Conservation (phyloP, 202 grass and related monocot species). For the Setaria italica region DNA sequence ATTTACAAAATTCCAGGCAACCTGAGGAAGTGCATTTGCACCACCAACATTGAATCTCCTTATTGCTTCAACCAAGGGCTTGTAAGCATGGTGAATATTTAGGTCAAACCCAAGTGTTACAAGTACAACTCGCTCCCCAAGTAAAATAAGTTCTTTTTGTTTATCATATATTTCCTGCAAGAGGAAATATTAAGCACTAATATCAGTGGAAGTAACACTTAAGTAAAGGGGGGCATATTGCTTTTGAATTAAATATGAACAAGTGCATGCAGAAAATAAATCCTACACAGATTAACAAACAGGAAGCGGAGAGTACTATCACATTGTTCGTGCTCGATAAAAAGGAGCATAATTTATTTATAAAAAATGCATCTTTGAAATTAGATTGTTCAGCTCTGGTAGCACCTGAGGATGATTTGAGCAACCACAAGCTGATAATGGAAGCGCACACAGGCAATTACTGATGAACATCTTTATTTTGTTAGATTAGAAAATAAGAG, state of each 20-base stretch:
- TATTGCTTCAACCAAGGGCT: constrained; percentile 96
- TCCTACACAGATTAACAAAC: neutral
- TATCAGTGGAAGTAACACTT: neutral
- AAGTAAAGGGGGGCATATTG: neutral
- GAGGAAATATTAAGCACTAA: constrained; percentile 43
- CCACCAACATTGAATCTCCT: constrained; percentile 84
- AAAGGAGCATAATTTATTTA: neutral
- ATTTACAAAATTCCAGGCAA: constrained; percentile 99
- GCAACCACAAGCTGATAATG: constrained; percentile 27
- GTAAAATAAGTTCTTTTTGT: constrained; percentile 89
- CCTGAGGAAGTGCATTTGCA: constrained; percentile 86
- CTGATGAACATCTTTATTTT: constrained; percentile 4
- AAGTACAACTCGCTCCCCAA: constrained; percentile 87
- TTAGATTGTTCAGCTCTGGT: neutral
- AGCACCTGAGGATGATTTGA: neutral
- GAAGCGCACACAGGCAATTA: constrained; percentile 30
- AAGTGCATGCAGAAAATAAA: neutral
- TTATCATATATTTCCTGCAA: constrained; percentile 96
- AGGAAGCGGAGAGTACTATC: neutral
- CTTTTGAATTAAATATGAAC: constrained; percentile 19
- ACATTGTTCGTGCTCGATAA: neutral
- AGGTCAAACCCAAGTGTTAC: constrained; percentile 91
- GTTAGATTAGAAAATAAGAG: neutral
- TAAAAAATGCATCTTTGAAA: neutral
- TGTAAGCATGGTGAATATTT: constrained; percentile 97